Percentiles rank a stretch among this genome's conserved stretches.
phyloP scores from a whole-genome alignment of 306 rosid genomes.

The Glycine tomentella region DNA sequence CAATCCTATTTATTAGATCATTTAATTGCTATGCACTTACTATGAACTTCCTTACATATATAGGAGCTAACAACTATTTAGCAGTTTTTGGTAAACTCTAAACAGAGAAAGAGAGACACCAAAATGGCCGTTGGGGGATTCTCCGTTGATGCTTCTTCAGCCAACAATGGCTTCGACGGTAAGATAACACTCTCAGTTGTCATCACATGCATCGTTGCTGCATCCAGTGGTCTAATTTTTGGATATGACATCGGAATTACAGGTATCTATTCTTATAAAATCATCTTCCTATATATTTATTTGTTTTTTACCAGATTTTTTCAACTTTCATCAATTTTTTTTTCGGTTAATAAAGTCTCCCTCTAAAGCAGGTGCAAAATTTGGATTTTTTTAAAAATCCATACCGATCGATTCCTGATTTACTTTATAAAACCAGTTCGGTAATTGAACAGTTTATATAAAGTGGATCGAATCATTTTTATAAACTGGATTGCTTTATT shows the following conservation, averaged over 20 bases:
- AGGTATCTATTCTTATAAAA: slow-evolving; percentile 44
- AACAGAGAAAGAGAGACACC: background rate
- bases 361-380: no score
- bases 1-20: background rate
- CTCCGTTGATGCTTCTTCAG: slow-evolving; percentile 46
- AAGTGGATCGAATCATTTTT: no score
- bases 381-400: no score
- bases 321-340: background rate
- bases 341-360: no score
- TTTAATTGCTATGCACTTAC: background rate
- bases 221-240: slow-evolving; percentile 70
- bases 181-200: slow-evolving; percentile 62
- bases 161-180: slow-evolving; percentile 32
- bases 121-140: slow-evolving; percentile 65
- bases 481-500: no score
- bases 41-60: background rate
- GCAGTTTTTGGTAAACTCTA: background rate
- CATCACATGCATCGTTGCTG: slow-evolving; percentile 74
- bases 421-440: no score
- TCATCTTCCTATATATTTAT: background rate
- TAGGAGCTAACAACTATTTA: background rate
- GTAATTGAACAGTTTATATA: no score
- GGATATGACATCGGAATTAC: slow-evolving; percentile 78
- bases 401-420: no score
- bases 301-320: background rate